Evolutionary conservation across 768 basidiomycete species (phyloP).

Genomic region (Leccinum truebloodii): DNA sequence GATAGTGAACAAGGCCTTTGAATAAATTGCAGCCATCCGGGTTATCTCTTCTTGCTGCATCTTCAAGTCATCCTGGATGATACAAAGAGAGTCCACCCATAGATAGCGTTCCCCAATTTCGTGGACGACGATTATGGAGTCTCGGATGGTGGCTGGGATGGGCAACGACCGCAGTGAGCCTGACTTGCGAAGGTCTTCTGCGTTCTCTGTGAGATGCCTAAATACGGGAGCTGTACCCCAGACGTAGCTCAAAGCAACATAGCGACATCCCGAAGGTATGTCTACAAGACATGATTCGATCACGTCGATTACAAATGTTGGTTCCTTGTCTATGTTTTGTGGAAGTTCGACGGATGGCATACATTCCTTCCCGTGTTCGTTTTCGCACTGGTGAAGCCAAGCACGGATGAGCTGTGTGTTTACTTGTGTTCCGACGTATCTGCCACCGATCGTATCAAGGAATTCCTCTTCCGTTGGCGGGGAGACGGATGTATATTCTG

Average conservation of each 20-base stretch:
- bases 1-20: constrained; percentile 19
- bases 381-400: constrained; percentile 21
- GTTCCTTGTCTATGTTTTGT: neutral
- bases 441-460: constrained; percentile 12
- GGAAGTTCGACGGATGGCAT: neutral
- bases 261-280: constrained; percentile 20
- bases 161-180: constrained; percentile 3
- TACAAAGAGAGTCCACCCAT: constrained; percentile 31
- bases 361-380: constrained; percentile 11
- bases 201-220: constrained; percentile 12
- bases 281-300: constrained; percentile 17
- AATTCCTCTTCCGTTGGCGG: constrained; percentile 2
- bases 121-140: constrained; percentile 22
- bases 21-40: constrained; percentile 27
- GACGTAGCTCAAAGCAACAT: constrained; percentile 27
- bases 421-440: constrained; percentile 7
- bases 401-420: constrained; percentile 10
- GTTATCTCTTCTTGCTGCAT: constrained; percentile 22
- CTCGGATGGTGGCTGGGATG: constrained; percentile 25
- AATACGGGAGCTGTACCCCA: constrained; percentile 18
- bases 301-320: constrained; percentile 20
- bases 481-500: neutral
- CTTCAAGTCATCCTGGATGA: constrained; percentile 20
- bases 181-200: constrained; percentile 7
- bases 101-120: constrained; percentile 26